Evolutionary conservation across 345 rosid genomes (phyloP).

Genomic region (Rubroshorea leprosula): DNA sequence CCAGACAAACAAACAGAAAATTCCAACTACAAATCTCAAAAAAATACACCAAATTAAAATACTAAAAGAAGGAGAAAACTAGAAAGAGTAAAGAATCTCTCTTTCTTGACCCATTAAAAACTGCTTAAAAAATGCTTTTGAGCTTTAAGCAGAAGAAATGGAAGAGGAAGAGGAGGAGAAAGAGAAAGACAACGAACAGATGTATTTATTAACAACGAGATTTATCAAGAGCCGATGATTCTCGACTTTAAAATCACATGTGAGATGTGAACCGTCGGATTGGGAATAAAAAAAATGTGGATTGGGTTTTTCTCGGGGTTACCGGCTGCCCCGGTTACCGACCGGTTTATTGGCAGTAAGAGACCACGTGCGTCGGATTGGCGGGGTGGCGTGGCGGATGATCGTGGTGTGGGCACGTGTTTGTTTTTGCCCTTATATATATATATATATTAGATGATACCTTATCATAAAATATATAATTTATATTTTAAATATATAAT

Average conservation of each 20-base stretch:
- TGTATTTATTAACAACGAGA: background rate
- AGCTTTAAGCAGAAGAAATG: background rate
- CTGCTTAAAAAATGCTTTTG: background rate
- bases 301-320: background rate
- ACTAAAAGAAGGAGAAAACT: too few species aligned
- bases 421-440: too few species aligned
- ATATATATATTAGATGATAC: too few species aligned
- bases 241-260: slow-evolving; percentile 6
- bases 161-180: background rate
- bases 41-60: too few species aligned
- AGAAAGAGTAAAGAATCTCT: background rate
- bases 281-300: background rate
- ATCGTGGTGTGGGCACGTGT: background rate
- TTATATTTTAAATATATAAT: too few species aligned
- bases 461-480: too few species aligned
- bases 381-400: background rate
- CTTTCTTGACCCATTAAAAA: background rate
- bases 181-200: background rate
- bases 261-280: slow-evolving; percentile 4
- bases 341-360: background rate
- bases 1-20: background rate
- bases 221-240: background rate
- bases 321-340: background rate
- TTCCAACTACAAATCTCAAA: background rate
- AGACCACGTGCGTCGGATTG: background rate